These are phyloP conservation scores for Cutaneotrichosporon mucoides DNA, from an alignment of 1,284 basidiomycete species.

Conservation along the genomic window DNA sequence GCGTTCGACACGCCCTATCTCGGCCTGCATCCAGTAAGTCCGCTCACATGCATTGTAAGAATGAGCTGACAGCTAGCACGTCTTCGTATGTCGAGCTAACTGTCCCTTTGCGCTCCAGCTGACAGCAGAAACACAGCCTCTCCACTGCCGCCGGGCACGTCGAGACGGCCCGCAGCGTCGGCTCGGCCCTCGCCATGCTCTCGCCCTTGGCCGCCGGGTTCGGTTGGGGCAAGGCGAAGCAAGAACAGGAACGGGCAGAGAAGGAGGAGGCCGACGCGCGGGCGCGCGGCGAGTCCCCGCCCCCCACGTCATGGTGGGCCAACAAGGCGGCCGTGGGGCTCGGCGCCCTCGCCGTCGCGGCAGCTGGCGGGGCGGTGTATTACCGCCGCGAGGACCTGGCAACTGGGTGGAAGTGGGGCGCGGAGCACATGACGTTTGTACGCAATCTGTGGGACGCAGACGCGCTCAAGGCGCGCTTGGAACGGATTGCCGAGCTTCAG, in stretches of 20 bases:
- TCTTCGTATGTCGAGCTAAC: conserved; percentile 25
- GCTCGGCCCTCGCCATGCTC: conserved; percentile 55
- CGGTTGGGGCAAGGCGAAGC: conserved; percentile 34
- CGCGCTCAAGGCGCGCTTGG: conserved; percentile 61
- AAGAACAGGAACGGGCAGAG: neutral
- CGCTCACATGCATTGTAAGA: neutral
- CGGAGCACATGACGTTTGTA: conserved; percentile 87
- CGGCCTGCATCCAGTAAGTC: conserved; percentile 67
- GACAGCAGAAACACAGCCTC: conserved; percentile 64
- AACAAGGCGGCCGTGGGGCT: conserved; percentile 26
- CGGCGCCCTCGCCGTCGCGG: conserved; percentile 68
- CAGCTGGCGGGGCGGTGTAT: conserved; percentile 69
- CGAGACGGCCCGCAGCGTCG: conserved; percentile 58
- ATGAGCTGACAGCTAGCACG: conserved; percentile 26
- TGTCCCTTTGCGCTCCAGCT: neutral
- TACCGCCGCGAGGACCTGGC: conserved; percentile 66
- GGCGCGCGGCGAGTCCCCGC: neutral
- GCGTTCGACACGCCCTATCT: conserved; percentile 93
- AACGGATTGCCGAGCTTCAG: conserved; percentile 60
- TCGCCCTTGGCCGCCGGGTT: conserved; percentile 54
- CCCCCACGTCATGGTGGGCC: conserved; percentile 18
- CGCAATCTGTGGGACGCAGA: conserved; percentile 79
- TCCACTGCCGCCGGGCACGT: conserved; percentile 72
- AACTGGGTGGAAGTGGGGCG: conserved; percentile 68
- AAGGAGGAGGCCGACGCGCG: neutral